Percentiles rank a stretch among this genome's conserved stretches.
Evolutionary conservation across 805 yeast genomes (phyloP).

Genomic region (Wilhelminamyces savonicus): DNA sequence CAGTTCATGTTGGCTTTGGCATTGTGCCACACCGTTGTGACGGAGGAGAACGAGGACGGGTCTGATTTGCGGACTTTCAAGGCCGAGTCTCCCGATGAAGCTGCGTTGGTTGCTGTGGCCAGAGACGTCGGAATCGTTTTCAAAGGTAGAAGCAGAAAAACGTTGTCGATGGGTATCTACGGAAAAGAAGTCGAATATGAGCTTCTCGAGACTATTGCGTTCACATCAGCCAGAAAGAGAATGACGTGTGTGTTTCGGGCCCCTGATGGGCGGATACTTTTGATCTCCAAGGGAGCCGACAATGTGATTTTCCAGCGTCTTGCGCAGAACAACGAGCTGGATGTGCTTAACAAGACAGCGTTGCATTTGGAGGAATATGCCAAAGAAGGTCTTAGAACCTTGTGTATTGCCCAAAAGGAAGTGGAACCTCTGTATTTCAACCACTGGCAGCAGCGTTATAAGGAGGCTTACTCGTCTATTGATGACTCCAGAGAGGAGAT

Average conservation of each 20-base stretch:
- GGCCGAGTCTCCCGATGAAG: constrained; percentile 83
- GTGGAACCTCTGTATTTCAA: constrained; percentile 39
- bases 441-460: constrained; percentile 51
- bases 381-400: constrained; percentile 71
- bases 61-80: constrained; percentile 45
- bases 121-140: constrained; percentile 66
- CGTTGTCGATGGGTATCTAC: constrained; percentile 37
- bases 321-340: constrained; percentile 29
- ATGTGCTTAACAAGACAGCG: constrained; percentile 50
- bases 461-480: constrained; percentile 50
- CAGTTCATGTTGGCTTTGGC: constrained; percentile 62
- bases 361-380: constrained; percentile 64
- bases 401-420: constrained; percentile 59
- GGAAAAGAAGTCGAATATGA: constrained; percentile 42
- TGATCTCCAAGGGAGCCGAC: constrained; percentile 73
- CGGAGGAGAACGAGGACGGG: constrained; percentile 42
- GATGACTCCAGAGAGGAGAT: constrained; percentile 52
- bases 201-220: constrained; percentile 52
- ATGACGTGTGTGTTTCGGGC: constrained; percentile 66
- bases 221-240: constrained; percentile 67
- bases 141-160: constrained; percentile 45
- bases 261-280: constrained; percentile 34
- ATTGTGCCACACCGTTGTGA: constrained; percentile 69
- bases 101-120: constrained; percentile 72
- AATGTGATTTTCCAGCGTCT: constrained; percentile 49